Evolutionary conservation across 495 filamentous ascomycete genomes (phyloP), one percentile per base, ranked within the genome.

Genomic region (Opeltia flavorubescens): DNA sequence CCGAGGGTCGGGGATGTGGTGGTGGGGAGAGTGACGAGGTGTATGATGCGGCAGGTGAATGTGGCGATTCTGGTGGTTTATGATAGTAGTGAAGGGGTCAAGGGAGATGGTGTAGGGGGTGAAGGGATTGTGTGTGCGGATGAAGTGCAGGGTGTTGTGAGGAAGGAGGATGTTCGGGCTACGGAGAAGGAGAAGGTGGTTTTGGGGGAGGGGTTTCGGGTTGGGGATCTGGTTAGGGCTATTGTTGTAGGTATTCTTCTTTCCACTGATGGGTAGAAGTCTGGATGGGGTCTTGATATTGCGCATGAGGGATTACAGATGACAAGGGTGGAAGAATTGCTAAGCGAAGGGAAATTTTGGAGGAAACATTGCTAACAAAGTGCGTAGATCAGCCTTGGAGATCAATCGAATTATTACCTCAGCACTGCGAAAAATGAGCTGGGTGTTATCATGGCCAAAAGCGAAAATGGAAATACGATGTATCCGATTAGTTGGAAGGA

Each of bases 151-250:
- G 70, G 62, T 5, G 55, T 69, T 12, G 71, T 80, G 36, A 72
- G 89, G 7, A 77, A 78, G 50, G 89, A 96, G 64, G 91, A 98
- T 56, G 84, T 98, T 11, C 71, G 91, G 44, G 87, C 86, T 15
- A 94, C 89, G 31, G 91, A 98, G 74, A 94, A 94, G 66, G 91
- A 98, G 50, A 82, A 78, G 46, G 86, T 96, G 20, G 84, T 84
- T 59, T 81, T 95, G 51, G 79, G 81, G 54, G 87, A 94, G 58
- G 86, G 82, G 63, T 98, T 95, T 62, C 72, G 89, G 49, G 86
- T 89, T 11, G 91, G 91, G 0, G 91, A 98, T 72, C 79, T 98
- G 50, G 85, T 98, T 31, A 71, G 88, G 46, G 91, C 86, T 11
- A 75, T 83, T 21, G 89, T 98, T 57, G 78, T 86, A 51, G 69